A percentile compares a stretch with the other conserved stretches of the same genome.
phyloP scores from a whole-genome alignment of 148 eudicot species.

The Rhododendron vialii region DNA sequence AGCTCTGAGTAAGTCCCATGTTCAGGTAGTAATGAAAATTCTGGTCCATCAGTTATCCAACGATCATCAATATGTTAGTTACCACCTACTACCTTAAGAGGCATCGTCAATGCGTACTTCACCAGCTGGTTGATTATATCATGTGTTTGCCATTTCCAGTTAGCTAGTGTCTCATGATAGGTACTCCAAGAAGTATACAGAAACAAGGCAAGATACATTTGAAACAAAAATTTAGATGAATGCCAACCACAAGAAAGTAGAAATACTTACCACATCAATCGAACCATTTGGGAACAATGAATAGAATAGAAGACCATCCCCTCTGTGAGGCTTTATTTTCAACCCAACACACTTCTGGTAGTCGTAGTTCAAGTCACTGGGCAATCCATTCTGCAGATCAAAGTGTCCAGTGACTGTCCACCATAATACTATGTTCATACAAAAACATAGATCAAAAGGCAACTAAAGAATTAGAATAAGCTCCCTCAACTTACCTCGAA shows the following conservation, averaged over 20 bases:
- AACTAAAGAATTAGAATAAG: neutral
- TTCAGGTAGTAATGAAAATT: neutral
- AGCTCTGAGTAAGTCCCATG: neutral
- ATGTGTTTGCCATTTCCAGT: neutral
- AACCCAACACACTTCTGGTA: conserved; percentile 65
- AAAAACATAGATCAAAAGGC: neutral
- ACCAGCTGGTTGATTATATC: neutral
- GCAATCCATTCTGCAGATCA: conserved; percentile 53
- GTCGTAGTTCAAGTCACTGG: conserved; percentile 56
- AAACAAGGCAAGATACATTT: neutral
- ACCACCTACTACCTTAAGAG: neutral
- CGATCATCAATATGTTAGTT: neutral
- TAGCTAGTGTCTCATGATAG: neutral
- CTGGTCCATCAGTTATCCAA: neutral
- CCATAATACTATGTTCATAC: neutral
- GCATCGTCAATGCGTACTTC: neutral
- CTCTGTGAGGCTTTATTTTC: conserved; percentile 75
- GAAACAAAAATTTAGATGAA: conserved; percentile 3
- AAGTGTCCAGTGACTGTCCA: conserved; percentile 1
- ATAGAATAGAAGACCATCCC: conserved; percentile 83
- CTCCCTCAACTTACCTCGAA: conserved; percentile 50
- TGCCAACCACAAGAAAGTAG: neutral
- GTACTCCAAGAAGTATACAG: neutral
- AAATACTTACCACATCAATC: conserved; percentile 69
- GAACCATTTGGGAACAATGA: conserved; percentile 77